Percentiles rank a stretch among this genome's conserved stretches.
These are phyloP conservation scores for Asclepias syriaca DNA, from an alignment of 257 asterid species.

Conservation along the genomic window DNA sequence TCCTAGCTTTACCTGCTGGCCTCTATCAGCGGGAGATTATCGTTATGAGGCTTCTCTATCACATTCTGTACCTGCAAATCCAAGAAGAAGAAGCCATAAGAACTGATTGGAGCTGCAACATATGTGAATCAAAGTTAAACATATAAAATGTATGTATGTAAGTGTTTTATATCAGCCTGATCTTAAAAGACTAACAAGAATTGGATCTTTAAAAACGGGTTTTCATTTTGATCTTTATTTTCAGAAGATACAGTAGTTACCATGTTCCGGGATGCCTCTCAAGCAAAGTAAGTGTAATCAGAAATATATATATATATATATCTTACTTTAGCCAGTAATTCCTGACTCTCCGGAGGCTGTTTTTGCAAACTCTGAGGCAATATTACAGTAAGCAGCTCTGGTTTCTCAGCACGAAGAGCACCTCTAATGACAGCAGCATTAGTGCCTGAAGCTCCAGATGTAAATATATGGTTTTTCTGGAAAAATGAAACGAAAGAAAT, in stretches of 20 bases:
- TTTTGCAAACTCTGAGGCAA: conserved; percentile 89
- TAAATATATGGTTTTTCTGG: conserved; percentile 92
- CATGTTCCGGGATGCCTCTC: neutral
- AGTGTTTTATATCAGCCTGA: neutral
- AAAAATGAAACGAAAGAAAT: conserved; percentile 12
- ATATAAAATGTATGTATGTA: neutral
- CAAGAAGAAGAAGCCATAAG: neutral
- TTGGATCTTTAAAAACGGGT: neutral
- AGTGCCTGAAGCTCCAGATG: conserved; percentile 99
- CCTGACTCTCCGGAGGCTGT: conserved; percentile 97
- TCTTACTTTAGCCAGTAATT: conserved; percentile 84
- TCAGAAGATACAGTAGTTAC: neutral
- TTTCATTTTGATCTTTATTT: neutral
- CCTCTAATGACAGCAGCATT: conserved; percentile 99
- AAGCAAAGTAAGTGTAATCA: neutral
- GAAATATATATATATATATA: neutral
- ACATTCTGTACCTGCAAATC: conserved; percentile 75
- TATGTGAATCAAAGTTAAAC: neutral
- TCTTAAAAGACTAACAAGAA: neutral
- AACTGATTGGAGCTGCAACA: too few species aligned
- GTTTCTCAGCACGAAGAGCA: conserved; percentile 97
- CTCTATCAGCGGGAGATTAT: conserved; percentile 94
- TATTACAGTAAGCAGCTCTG: conserved; percentile 88
- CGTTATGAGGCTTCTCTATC: conserved; percentile 91
- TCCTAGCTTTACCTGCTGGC: conserved; percentile 76